Base-by-base conservation (phyloP, 208 protist species). In the Acanthamoeba polyphaga region DNA sequence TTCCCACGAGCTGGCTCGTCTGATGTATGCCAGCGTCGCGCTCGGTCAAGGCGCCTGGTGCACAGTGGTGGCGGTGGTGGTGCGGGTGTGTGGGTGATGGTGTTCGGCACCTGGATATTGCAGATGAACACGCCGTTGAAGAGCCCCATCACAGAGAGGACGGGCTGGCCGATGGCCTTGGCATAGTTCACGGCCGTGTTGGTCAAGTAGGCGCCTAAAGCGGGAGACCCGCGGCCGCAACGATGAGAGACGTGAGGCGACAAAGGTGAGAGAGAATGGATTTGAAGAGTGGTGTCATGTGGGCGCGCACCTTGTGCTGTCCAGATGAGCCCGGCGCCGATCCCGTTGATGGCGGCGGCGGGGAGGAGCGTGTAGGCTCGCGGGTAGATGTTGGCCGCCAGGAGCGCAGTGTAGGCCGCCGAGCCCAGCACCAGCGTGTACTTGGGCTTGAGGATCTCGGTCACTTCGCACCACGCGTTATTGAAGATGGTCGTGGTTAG, bases 381-480 rank as follows among this genome's bases (percentile, higher is more conserved):
- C 38, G 76, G 76, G n/a, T 85, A 58, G 24, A 85, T 22, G 32
- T 53, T 85, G 38, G 76, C 24, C 49, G 49, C 49, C 32, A 85
- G 24, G 29, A 85, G 27, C 10, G 27, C 46, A 6, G 49, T 17
- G 49, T 55, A 85, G 29, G 46, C 34, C 12, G 27, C 12, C 17
- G 76, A 15, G 76, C 76, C 76, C 15, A 51, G 1, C 29, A 85
- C 49, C 76, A 85, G 34, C 24, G 76, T 58, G 10, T 15, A 85
- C 76, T 85, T 85, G 43, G 76, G 76, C 76, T 38, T 85, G 76
- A 85, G 76, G 46, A 85, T 22, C 43, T 85, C 32, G 12, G 49
- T 58, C 13, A 10, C 34, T 34, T 15, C 15, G 43, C 43, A 9
- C 0, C 43, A 46, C 5, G 5, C 38, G 38, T 3, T 3, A 38